Base-by-base conservation (phyloP, 1,284 basidiomycete species). In the Xerocomus minutiporus region DNA sequence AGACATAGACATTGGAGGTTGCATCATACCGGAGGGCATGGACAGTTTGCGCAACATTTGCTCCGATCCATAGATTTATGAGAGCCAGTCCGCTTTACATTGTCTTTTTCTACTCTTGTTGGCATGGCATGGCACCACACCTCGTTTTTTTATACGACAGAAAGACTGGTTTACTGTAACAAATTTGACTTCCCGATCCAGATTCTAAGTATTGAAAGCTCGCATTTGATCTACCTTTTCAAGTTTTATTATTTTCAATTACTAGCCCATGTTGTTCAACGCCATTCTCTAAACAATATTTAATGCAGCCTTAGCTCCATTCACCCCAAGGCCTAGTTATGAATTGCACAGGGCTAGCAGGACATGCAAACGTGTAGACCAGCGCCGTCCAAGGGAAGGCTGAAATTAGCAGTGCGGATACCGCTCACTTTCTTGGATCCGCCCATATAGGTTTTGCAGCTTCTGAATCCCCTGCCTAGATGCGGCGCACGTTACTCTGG, bases 381-480 rank as follows among this genome's bases (percentile, higher is more conserved):
- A 31, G 29, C 5, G 5, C 11, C 29, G 29, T 31, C 29, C 29
- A 31, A 31, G 8, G 9, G 9, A 31, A 31, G 29, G 11, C 29
- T n/a, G 34, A n/a, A 13, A 35, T 35, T 35, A 13, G 34, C 17
- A 38, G 29, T 13, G 36, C 31, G 20, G 23, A 46, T 25, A 42
- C 49, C 13, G 53, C 32, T 57, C 56, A 57, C 50, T 50, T 68
- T 39, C 34, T 56, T 32, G 61, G 41, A 55, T 73, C 67, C 20
- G 75, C 78, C 80, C 80, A 81, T 49, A 79, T 70, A 29, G 80
- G 82, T 63, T 78, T 80, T 57, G 69, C 64, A 5, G 71, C 67
- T 57, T 82, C 80, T 28, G 80, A 73, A 61, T 78, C 71, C 40
- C 65, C 66, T 47, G 54, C 54, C 59, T 57, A 54, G 40, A 55